Evolutionary conservation across 352 stramenopile genomes (phyloP), one percentile per base, ranked within the genome.

Genomic region (Plasmopara viticola): DNA sequence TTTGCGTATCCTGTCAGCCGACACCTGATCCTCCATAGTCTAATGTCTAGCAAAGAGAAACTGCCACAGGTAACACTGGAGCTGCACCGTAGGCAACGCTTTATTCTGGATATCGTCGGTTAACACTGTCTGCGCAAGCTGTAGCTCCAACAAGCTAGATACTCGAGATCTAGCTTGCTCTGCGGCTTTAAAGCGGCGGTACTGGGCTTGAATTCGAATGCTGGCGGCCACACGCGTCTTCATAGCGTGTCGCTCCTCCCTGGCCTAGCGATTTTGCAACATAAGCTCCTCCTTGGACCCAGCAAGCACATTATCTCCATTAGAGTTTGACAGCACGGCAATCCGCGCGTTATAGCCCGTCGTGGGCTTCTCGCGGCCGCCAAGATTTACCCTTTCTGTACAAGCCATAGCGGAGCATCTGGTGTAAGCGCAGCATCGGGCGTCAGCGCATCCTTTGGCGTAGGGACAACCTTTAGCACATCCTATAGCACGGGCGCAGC

Each of bases 341-440:
- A 68, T 51, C n/a, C 48, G 60, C 15, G 52, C 56, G 20, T 43
- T 62, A 44, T 62, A 63, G 31, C 59, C 64, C 10, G 57, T 64
- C 33, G 57, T 49, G 42, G 66, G 44, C 59, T 72, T 74, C 46
- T 77, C 72, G 3, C 78, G 68, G 8, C 78, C 78, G 53, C 78
- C 84, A 42, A 89, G 55, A 51, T 85, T 86, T 30, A 89, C 75
- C 44, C 81, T 84, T n/a, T n/a, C 81, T 84, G 18, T 35, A 35
- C n/a, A n/a, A n/a, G n/a, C n/a, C n/a, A n/a, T n/a, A n/a, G n/a
- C n/a, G n/a, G n/a, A n/a, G n/a, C n/a, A n/a, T n/a, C n/a, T n/a
- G n/a, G n/a, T n/a, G n/a, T n/a, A n/a, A n/a, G n/a, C n/a, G n/a
- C n/a, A n/a, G n/a, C n/a, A n/a, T n/a, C n/a, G n/a, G n/a, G n/a